Percentiles rank a stretch among this genome's conserved stretches.
phyloP scores from a whole-genome alignment of 345 rosid genomes.

The Mangifera indica region DNA sequence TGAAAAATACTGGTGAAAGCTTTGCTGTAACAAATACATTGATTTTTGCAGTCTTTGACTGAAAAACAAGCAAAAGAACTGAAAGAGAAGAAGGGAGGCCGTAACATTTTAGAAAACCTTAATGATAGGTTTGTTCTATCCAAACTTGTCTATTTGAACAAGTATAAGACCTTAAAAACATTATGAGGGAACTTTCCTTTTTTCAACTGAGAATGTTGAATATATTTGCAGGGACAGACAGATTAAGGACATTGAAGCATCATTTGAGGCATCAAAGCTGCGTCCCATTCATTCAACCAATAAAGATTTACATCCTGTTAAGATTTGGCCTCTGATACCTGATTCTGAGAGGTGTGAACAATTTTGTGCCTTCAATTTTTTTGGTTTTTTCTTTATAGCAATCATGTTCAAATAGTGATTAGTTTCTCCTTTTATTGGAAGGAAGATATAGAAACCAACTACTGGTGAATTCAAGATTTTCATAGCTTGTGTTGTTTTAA shows the following conservation, averaged over 20 bases:
- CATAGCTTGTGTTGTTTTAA: not conserved
- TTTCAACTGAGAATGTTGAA: conserved; percentile 10
- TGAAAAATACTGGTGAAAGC: conserved; percentile 16
- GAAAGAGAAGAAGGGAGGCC: conserved; percentile 76
- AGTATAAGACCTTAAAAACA: not conserved
- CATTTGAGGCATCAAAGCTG: conserved; percentile 78
- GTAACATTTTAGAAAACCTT: conserved; percentile 63
- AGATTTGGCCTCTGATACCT: conserved; percentile 79
- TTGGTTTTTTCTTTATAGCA: not conserved
- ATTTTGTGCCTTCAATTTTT: conserved; percentile 25
- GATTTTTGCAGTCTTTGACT: conserved; percentile 71
- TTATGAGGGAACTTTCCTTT: not conserved
- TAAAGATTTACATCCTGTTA: conserved; percentile 69
- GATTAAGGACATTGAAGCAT: conserved; percentile 87
- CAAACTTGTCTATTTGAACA: conserved; percentile 16
- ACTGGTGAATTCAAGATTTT: not conserved
- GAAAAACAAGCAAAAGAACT: conserved; percentile 96
- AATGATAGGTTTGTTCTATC: conserved; percentile 66
- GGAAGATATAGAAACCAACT: not conserved
- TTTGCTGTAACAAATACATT: conserved; percentile 12
- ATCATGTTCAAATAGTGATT: not conserved
- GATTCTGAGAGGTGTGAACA: conserved; percentile 85
- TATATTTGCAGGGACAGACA: conserved; percentile 70
- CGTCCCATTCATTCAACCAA: conserved; percentile 86
- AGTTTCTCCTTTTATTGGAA: not conserved